Evolutionary conservation across 176 grass and related monocot genomes (phyloP).

Genomic region (Carex parvula): DNA sequence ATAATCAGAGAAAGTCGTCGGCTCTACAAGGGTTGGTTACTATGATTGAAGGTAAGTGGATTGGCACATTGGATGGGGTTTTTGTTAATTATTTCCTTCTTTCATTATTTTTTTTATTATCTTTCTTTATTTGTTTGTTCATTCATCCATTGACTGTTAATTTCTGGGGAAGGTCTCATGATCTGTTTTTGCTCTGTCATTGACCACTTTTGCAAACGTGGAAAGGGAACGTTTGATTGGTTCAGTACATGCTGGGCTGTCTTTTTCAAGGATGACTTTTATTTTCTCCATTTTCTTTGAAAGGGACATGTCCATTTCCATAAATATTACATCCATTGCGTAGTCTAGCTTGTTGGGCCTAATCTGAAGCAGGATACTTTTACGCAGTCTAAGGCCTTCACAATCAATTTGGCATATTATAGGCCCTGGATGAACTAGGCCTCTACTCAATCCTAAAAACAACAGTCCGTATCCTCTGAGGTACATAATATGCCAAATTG

Average conservation of each 20-base stretch:
- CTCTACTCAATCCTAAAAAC: background rate
- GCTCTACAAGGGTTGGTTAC: background rate
- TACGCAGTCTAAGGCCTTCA: background rate
- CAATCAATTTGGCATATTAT: background rate
- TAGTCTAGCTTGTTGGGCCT: background rate
- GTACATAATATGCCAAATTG: too few relatives aligned
- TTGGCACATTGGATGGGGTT: background rate
- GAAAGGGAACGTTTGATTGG: constrained; percentile 1
- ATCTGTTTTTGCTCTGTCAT: background rate
- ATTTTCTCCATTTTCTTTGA: background rate
- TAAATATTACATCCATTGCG: background rate
- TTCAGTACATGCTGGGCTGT: background rate
- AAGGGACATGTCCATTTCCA: background rate
- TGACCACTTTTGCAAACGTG: constrained; percentile 2
- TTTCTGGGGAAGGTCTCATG: background rate
- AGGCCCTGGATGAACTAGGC: background rate
- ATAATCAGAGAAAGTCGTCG: background rate
- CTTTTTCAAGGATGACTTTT: background rate
- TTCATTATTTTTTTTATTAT: too few relatives aligned
- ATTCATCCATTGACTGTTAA: background rate
- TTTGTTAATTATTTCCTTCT: constrained; percentile 12
- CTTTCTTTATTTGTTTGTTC: background rate
- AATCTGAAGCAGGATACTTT: background rate
- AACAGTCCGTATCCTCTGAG: too few relatives aligned
- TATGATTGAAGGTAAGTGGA: background rate